Conservation (phyloP, 2,329 filamentous ascomycete genomes). For the Trichoderma pleuroti region DNA sequence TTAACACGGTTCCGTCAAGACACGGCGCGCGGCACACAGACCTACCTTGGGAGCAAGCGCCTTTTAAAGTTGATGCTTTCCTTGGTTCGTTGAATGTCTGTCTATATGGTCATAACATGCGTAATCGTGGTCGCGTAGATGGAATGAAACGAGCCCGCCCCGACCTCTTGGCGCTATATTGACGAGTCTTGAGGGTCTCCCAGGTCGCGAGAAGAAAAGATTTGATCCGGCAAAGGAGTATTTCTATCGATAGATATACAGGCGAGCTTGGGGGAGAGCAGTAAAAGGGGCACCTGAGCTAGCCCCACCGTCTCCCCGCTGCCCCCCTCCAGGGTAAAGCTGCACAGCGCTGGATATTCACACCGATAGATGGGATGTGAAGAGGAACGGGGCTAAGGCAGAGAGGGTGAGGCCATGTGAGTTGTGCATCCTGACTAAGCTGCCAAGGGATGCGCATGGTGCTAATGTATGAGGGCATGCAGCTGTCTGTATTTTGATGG, state of each 20-base stretch:
- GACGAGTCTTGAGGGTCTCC: neutral
- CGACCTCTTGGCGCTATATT: neutral
- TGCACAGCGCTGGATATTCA: neutral
- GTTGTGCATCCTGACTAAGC: neutral
- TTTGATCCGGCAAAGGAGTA: neutral
- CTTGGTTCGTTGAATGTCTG: neutral
- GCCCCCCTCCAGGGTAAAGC: constrained; percentile 9
- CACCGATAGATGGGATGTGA: neutral
- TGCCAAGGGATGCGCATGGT: neutral
- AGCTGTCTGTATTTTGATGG: neutral
- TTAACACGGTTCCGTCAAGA: neutral
- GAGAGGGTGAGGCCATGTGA: neutral
- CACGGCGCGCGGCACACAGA: neutral
- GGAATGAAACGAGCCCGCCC: neutral
- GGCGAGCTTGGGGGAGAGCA: constrained; percentile 7
- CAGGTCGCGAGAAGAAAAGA: neutral
- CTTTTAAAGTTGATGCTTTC: neutral
- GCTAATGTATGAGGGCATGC: neutral
- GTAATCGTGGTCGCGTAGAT: constrained; percentile 5
- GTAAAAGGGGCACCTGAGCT: constrained; percentile 16
- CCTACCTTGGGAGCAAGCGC: constrained; percentile 1
- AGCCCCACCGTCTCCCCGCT: constrained; percentile 15
- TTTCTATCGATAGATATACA: neutral
- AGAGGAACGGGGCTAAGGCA: neutral
- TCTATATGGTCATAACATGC: constrained; percentile 6